phyloP scores from a whole-genome alignment of 2,329 filamentous ascomycete genomes.

The Bimuria novae-zelandiae region DNA sequence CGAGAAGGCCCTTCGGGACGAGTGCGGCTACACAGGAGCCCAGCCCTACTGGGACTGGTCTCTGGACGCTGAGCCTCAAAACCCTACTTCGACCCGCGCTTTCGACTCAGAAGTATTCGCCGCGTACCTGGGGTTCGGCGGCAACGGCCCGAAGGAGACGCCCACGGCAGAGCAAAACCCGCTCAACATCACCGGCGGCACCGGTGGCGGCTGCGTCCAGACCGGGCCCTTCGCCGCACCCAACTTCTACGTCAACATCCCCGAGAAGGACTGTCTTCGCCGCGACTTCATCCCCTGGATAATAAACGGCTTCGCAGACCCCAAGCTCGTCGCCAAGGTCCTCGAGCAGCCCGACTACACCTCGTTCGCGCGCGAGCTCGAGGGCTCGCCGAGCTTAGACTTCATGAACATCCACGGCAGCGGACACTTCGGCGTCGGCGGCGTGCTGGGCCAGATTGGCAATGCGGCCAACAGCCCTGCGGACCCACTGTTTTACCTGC shows the following conservation, averaged over 20 bases:
- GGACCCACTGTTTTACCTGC: constrained; percentile 46
- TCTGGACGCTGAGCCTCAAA: constrained; percentile 24
- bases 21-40: constrained; percentile 29
- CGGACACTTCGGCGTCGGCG: constrained; percentile 45
- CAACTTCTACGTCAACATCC: constrained; percentile 30
- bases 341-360: constrained; percentile 31
- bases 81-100: constrained; percentile 16
- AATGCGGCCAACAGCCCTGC: constrained; percentile 43
- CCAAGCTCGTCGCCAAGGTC: constrained; percentile 25
- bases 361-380: constrained; percentile 32
- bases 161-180: constrained; percentile 29
- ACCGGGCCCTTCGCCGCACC: constrained; percentile 35
- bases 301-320: constrained; percentile 28
- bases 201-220: constrained; percentile 40
- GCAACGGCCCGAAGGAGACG: constrained; percentile 38
- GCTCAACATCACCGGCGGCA: constrained; percentile 29
- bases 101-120: constrained; percentile 27
- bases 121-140: constrained; percentile 37
- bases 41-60: constrained; percentile 38
- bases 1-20: constrained; percentile 27
- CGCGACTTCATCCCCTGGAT: constrained; percentile 39
- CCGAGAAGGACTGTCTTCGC: constrained; percentile 31
- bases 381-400: constrained; percentile 31
- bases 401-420: constrained; percentile 40
- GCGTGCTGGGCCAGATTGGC: constrained; percentile 37